These are phyloP conservation scores for Volvox africanus DNA, from an alignment of 139 green algal species.

Conservation along the genomic window DNA sequence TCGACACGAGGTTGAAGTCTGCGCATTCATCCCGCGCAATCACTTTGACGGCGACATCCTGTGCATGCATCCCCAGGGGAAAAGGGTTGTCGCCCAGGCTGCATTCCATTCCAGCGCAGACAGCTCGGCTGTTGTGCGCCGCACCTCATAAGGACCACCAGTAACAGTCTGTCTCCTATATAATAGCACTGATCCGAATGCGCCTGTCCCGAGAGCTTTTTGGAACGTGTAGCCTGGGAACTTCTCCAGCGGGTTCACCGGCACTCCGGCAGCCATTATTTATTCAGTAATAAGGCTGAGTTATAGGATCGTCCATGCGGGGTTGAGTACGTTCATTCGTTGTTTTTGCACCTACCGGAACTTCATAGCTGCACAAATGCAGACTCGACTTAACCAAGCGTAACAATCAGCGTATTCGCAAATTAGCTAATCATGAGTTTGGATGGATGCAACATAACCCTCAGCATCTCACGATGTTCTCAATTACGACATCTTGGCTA, in stretches of 20 bases:
- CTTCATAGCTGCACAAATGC: background rate
- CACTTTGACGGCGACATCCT: constrained; percentile 43
- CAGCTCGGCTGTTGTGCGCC: background rate
- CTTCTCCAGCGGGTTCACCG: background rate
- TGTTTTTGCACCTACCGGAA: background rate
- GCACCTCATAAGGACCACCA: constrained; percentile 1
- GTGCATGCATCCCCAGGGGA: background rate
- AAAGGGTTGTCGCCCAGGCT: background rate
- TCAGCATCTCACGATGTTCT: too few species aligned
- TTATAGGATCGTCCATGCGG: background rate
- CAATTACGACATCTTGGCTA: too few species aligned
- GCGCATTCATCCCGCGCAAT: constrained; percentile 31
- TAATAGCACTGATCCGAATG: constrained; percentile 34
- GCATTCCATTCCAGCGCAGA: background rate
- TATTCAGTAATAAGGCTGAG: background rate
- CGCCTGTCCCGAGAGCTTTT: constrained; percentile 26
- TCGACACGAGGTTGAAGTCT: constrained; percentile 40
- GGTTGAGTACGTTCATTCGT: background rate
- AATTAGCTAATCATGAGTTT: too few species aligned
- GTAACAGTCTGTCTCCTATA: constrained; percentile 13
- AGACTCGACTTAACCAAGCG: too few species aligned
- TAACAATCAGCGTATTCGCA: too few species aligned
- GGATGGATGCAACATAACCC: too few species aligned
- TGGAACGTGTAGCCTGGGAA: constrained; percentile 4
- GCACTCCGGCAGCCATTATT: background rate